These are phyloP conservation scores for Tetracentron sinense DNA, from an alignment of 164 flowering plant species.

Conservation along the genomic window DNA sequence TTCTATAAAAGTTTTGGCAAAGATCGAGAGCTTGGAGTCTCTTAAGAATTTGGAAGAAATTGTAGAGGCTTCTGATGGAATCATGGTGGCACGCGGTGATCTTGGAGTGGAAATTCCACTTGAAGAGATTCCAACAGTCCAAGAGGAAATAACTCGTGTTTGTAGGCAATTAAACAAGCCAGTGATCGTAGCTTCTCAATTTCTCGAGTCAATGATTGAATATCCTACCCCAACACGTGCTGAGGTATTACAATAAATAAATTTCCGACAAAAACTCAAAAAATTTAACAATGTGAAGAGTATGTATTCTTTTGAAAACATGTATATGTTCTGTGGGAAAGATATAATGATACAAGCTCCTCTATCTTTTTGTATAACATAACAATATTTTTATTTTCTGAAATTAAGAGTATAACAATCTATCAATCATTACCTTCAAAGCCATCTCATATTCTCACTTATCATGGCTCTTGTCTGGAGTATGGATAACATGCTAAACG, in stretches of 20 bases:
- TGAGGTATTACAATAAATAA: conserved; percentile 47
- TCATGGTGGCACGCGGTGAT: conserved; percentile 93
- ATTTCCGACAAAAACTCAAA: no score
- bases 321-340: no score
- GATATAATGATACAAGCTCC: no score
- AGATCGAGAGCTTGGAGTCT: conserved; percentile 80
- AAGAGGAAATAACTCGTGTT: conserved; percentile 47
- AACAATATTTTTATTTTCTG: no score
- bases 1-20: conserved; percentile 64
- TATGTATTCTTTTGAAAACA: no score
- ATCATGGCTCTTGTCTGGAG: no score
- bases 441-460: no score
- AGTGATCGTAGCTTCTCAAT: conserved; percentile 90
- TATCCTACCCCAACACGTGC: conserved; percentile 95
- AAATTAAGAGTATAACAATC: no score
- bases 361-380: no score
- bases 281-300: no score
- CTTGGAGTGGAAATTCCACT: conserved; percentile 91
- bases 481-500: no score
- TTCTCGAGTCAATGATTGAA: conserved; percentile 91
- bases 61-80: conserved; percentile 81
- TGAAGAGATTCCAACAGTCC: conserved; percentile 78
- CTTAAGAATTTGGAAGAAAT: conserved; percentile 65
- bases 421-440: no score
- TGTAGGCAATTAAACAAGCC: conserved; percentile 88